Evolutionary conservation across 2,329 filamentous ascomycete species (phyloP).

Genomic region (Drechslerella coelobrocha): DNA sequence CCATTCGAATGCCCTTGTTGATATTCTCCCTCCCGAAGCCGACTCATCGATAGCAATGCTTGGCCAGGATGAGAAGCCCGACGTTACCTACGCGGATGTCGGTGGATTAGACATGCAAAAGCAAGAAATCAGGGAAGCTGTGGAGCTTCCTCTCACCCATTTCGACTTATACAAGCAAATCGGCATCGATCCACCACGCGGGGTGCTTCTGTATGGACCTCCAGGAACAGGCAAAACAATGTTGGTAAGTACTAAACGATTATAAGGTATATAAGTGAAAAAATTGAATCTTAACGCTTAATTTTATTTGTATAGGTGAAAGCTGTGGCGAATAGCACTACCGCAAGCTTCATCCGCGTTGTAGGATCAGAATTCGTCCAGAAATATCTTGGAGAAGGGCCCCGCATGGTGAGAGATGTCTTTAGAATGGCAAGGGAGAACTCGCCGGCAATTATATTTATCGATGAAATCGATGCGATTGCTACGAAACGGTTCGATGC

Average conservation of each 20-base stretch:
- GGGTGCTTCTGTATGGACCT: constrained; percentile 93
- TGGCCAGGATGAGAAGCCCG: constrained; percentile 93
- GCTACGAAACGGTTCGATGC: constrained; percentile 99
- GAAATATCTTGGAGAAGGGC: constrained; percentile 97
- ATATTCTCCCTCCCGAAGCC: constrained; percentile 97
- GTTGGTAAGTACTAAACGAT: not conserved
- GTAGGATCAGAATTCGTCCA: constrained; percentile 98
- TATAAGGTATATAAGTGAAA: not conserved
- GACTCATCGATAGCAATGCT: constrained; percentile 99
- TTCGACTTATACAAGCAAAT: constrained; percentile 99
- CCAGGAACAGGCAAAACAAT: constrained; percentile 79
- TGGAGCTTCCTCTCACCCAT: constrained; percentile 94
- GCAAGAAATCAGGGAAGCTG: constrained; percentile 97
- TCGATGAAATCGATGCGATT: constrained; percentile 98
- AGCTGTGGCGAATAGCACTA: constrained; percentile 97
- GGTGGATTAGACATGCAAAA: constrained; percentile 99
- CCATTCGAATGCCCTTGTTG: constrained; percentile 97
- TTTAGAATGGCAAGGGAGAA: constrained; percentile 99
- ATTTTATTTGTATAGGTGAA: constrained; percentile 63
- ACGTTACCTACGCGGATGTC: constrained; percentile 96
- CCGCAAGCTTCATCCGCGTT: constrained; percentile 96
- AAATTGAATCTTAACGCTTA: not conserved
- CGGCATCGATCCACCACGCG: constrained; percentile 95
- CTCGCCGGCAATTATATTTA: constrained; percentile 98
- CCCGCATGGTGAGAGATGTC: constrained; percentile 97